Conservation (phyloP, 805 yeast genomes). For the Spathaspora arborariae region DNA sequence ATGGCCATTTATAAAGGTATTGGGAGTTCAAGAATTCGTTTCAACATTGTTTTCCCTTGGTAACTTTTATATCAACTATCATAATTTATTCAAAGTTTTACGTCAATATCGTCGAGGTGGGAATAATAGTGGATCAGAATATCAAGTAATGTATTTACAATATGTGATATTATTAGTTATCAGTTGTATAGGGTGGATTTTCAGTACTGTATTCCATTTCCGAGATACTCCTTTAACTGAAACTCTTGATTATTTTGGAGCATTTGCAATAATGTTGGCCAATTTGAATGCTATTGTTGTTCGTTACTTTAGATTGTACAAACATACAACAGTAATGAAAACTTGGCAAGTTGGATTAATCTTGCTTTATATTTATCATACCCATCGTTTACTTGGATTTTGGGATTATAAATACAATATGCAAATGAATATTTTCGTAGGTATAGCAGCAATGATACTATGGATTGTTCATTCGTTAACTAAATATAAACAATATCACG, state of each 20-base stretch:
- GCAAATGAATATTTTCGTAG: slow-evolving; percentile 27
- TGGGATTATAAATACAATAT: slow-evolving; percentile 42
- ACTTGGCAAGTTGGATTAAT: slow-evolving; percentile 12
- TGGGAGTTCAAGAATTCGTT: slow-evolving; percentile 35
- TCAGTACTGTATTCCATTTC: slow-evolving; percentile 35
- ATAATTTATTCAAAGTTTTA: slow-evolving; percentile 23
- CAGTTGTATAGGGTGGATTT: slow-evolving; percentile 34
- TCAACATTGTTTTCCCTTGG: slow-evolving; percentile 33
- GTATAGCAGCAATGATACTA: slow-evolving; percentile 23
- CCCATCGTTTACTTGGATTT: slow-evolving; percentile 18
- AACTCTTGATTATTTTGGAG: slow-evolving; percentile 40
- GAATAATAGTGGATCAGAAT: slow-evolving; percentile 11
- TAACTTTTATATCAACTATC: slow-evolving; percentile 32
- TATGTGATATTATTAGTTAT: slow-evolving; percentile 24
- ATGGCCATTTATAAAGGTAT: slow-evolving; percentile 39
- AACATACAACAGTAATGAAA: not conserved
- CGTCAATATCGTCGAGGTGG: slow-evolving; percentile 20
- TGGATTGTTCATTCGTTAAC: slow-evolving; percentile 33
- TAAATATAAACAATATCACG: slow-evolving; percentile 13
- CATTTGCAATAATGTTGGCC: slow-evolving; percentile 32
- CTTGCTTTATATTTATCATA: slow-evolving; percentile 22
- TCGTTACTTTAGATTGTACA: slow-evolving; percentile 28
- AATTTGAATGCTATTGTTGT: slow-evolving; percentile 33
- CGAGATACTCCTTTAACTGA: slow-evolving; percentile 37
- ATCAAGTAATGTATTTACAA: slow-evolving; percentile 25